These are phyloP conservation scores for Boletus vinaceobasis DNA, from an alignment of 768 basidiomycete species.

Conservation along the genomic window DNA sequence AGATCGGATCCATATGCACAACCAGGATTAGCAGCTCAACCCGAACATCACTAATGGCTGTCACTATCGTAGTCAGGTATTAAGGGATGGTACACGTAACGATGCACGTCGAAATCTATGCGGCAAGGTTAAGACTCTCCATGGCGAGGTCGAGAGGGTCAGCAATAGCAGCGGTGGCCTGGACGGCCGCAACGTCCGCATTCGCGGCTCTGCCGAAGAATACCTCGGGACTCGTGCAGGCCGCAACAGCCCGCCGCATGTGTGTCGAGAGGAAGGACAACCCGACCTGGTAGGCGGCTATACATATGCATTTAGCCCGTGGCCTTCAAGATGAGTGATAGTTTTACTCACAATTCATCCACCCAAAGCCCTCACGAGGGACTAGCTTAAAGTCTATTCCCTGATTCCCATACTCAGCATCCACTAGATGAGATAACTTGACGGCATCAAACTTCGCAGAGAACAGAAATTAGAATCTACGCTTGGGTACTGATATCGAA, in stretches of 20 bases:
- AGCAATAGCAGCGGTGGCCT: constrained; percentile 36
- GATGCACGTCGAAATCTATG: constrained; percentile 10
- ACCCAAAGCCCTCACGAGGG: constrained; percentile 95
- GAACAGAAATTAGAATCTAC: neutral
- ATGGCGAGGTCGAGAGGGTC: constrained; percentile 65
- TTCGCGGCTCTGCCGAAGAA: constrained; percentile 62
- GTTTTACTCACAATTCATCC: constrained; percentile 82
- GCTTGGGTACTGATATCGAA: neutral
- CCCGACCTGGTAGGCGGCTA: constrained; percentile 96
- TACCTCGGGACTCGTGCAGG: constrained; percentile 90
- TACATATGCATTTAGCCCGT: constrained; percentile 4
- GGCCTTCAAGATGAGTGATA: neutral
- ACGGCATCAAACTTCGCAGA: constrained; percentile 84
- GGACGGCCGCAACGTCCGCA: constrained; percentile 33
- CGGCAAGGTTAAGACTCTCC: constrained; percentile 43
- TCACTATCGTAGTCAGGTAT: constrained; percentile 7
- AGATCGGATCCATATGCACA: neutral
- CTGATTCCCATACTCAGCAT: constrained; percentile 95
- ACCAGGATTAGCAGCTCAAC: constrained; percentile 3
- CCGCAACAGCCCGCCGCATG: constrained; percentile 93
- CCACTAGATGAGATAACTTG: constrained; percentile 90
- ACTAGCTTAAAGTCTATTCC: constrained; percentile 98
- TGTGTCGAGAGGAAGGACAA: constrained; percentile 88
- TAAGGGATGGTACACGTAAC: constrained; percentile 12
- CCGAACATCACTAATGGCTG: neutral